Evolutionary conservation across 129 eudicot species (phyloP), one percentile per base, ranked within the genome.

Genomic region (Flaveria sonorensis): DNA sequence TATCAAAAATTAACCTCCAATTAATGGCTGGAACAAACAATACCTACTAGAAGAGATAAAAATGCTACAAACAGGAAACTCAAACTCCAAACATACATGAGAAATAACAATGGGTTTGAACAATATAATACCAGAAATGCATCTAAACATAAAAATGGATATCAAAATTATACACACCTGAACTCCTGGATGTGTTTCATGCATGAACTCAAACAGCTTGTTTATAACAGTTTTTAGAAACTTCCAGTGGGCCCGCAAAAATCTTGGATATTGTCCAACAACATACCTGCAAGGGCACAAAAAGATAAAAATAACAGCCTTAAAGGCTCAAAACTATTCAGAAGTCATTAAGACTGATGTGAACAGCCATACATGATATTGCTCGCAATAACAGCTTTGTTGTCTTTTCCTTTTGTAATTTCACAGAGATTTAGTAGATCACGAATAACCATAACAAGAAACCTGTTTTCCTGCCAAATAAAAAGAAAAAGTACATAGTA

Each of bases 171-270:
- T 3, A 64, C n/a, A 45, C 43, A 95, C 99, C 99, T 95, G 99
- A 78, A 95, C 99, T 78, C 99, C 99, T 40, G 97, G 99, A 83
- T 95, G 99, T 8, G 91, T 86, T 83, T 95, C 99, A 57, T 95
- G 99, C 99, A 95, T 95, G 85, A 95, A 95, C 83, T 95, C 99
- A 81, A 95, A 95, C 72, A 95, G 71, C 88, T 95, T 95, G 84
- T 95, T 92, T 32, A 95, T 89, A 84, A 95, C 99, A 15, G 99
- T 95, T 81, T 95, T 95, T 84, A 95, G 77, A 59, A 95, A 95
- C 85, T 95, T 95, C 99, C 99, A 95, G 62, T 95, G 99, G 53
- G 97, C 97, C 71, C 99, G 86, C 73, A 95, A 79, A 85, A 95
- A 95, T 77, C 99, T 85, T 24, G 99, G 99, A 66, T 95, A 95